Percentiles rank a stretch among this genome's conserved stretches.
Conservation (phyloP, 345 rosid genomes). For the Xanthoceras sorbifolium region DNA sequence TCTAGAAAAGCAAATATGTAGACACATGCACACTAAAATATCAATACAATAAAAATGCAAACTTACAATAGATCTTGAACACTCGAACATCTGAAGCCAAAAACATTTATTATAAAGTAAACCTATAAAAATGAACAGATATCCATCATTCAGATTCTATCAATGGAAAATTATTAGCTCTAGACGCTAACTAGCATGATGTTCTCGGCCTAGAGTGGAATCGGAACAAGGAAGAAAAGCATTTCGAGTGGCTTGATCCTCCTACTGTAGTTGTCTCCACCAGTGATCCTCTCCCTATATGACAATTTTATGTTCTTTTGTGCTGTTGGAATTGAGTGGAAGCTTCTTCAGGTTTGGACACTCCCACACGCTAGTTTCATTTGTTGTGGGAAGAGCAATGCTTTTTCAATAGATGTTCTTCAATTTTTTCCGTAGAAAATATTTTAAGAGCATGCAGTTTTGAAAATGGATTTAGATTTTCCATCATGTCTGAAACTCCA, state of each 20-base stretch:
- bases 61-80: too few species aligned
- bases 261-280: constrained; percentile 10
- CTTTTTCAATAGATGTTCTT: constrained; percentile 21
- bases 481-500: not conserved
- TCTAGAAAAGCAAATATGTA: too few species aligned
- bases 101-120: too few species aligned
- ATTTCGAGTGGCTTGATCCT: not conserved
- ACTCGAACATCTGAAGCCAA: too few species aligned
- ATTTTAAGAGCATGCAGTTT: constrained; percentile 16
- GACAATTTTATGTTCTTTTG: constrained; percentile 13
- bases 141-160: too few species aligned
- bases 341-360: constrained; percentile 31
- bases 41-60: too few species aligned
- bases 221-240: not conserved
- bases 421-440: not conserved
- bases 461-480: constrained; percentile 15
- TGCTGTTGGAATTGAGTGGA: too few species aligned
- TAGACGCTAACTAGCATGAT: too few species aligned
- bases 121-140: too few species aligned
- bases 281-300: constrained; percentile 7
- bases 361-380: not conserved
- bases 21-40: too few species aligned
- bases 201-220: not conserved
- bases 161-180: too few species aligned
- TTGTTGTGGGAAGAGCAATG: constrained; percentile 17